Percentiles rank a stretch among this genome's conserved stretches.
These are phyloP conservation scores for Tolypocladium ophioglossoides DNA, from an alignment of 2,329 filamentous ascomycete genomes.

Conservation along the genomic window DNA sequence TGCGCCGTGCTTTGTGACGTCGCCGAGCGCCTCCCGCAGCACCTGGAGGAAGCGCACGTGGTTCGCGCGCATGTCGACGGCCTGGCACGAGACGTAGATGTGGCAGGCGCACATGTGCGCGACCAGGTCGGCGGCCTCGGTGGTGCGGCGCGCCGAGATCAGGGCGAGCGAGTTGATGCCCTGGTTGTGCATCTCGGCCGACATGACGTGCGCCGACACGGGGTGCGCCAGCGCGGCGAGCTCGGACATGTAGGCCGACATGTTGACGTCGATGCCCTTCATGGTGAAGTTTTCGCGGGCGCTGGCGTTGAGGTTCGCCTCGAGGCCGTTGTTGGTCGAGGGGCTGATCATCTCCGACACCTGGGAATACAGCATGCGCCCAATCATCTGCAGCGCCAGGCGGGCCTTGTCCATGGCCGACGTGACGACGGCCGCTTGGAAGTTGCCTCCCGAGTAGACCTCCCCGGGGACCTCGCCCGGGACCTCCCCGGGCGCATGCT, in stretches of 20 bases:
- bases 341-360: slow-evolving; percentile 53
- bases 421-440: slow-evolving; percentile 52
- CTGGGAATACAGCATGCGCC: slow-evolving; percentile 55
- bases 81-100: slow-evolving; percentile 48
- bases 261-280: slow-evolving; percentile 57
- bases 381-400: slow-evolving; percentile 24
- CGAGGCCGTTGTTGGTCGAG: slow-evolving; percentile 46
- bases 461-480: no score
- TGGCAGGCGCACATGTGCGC: slow-evolving; percentile 44
- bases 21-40: slow-evolving; percentile 1
- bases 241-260: slow-evolving; percentile 54
- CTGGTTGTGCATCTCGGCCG: slow-evolving; percentile 59
- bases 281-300: slow-evolving; percentile 48
- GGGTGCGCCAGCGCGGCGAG: slow-evolving; percentile 51
- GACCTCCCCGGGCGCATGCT: no score
- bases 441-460: slow-evolving; percentile 58
- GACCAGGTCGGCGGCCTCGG: slow-evolving; percentile 44
- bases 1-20: not conserved
- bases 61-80: slow-evolving; percentile 22
- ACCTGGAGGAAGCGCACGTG: slow-evolving; percentile 17
- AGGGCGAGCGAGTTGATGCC: slow-evolving; percentile 55
- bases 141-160: slow-evolving; percentile 44
- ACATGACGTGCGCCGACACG: slow-evolving; percentile 50
- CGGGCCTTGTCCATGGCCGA: slow-evolving; percentile 52
- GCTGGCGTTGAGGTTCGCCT: slow-evolving; percentile 50